A percentile compares a stretch with the other conserved stretches of the same genome.
phyloP scores from a whole-genome alignment of 345 rosid genomes.

The Kandelia obovata region DNA sequence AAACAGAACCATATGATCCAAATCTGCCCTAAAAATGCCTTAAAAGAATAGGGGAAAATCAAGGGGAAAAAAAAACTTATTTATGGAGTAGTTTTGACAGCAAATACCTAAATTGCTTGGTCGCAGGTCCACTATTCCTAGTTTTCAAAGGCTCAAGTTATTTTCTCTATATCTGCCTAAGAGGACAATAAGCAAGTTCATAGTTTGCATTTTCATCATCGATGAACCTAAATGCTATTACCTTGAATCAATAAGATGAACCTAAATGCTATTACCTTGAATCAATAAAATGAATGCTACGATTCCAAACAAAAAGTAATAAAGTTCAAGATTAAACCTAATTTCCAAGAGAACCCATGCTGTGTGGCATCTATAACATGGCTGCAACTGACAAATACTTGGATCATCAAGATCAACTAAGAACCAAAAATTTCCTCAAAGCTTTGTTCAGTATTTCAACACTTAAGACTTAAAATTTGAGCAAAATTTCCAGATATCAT shows the following conservation, averaged over 20 bases:
- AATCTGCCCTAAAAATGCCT: too few species aligned
- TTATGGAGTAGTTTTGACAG: too few species aligned
- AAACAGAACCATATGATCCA: too few species aligned
- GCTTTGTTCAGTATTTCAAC: conserved; percentile 13
- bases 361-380: too few species aligned
- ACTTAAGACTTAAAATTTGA: background rate
- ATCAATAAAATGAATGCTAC: background rate
- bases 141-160: background rate
- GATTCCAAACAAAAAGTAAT: background rate
- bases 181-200: background rate
- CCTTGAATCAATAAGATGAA: background rate
- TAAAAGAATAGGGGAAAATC: too few species aligned
- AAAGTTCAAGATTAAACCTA: background rate
- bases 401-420: too few species aligned
- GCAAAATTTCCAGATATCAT: background rate
- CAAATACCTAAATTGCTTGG: background rate
- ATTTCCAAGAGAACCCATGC: too few species aligned
- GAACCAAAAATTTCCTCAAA: background rate
- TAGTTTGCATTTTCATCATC: background rate
- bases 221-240: background rate
- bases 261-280: background rate
- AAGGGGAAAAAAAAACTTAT: too few species aligned
- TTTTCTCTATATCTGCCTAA: background rate
- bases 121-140: background rate
- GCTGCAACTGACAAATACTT: too few species aligned